Conservation (phyloP, 1,284 basidiomycete species). For the Cryptococcus sp. region DNA sequence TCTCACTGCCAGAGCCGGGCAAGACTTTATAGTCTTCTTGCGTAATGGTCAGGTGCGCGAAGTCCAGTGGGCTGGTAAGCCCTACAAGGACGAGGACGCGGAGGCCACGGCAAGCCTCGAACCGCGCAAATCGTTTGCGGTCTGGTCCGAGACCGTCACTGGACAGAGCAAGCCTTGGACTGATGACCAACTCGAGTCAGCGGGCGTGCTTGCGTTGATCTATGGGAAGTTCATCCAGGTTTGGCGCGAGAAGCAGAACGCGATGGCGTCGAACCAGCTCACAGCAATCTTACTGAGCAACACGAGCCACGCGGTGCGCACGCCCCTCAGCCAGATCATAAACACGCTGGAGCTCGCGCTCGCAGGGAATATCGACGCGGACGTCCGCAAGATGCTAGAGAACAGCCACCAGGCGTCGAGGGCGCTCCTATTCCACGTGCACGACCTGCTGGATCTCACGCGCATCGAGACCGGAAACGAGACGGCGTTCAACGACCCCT, state of each 20-base stretch:
- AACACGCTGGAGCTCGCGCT: conserved; percentile 83
- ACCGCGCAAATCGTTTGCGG: conserved; percentile 74
- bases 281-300: conserved; percentile 80
- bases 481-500: conserved; percentile 76
- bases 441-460: conserved; percentile 80
- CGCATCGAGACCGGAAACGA: conserved; percentile 75
- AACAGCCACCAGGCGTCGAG: conserved; percentile 79
- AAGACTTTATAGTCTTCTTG: conserved; percentile 75
- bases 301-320: conserved; percentile 75
- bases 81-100: conserved; percentile 56
- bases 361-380: conserved; percentile 69
- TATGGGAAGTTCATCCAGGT: conserved; percentile 68
- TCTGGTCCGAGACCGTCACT: conserved; percentile 73
- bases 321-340: conserved; percentile 44
- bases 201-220: conserved; percentile 76
- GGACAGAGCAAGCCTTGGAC: conserved; percentile 74
- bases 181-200: conserved; percentile 83
- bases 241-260: conserved; percentile 80
- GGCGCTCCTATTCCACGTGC: conserved; percentile 75
- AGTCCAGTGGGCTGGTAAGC: conserved; percentile 76
- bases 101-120: conserved; percentile 56
- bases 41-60: conserved; percentile 70
- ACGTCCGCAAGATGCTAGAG: conserved; percentile 74
- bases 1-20: conserved; percentile 61
- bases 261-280: conserved; percentile 70